These are phyloP conservation scores for Triticum urartu DNA, from an alignment of 176 grass and related monocot genomes.

Conservation along the genomic window DNA sequence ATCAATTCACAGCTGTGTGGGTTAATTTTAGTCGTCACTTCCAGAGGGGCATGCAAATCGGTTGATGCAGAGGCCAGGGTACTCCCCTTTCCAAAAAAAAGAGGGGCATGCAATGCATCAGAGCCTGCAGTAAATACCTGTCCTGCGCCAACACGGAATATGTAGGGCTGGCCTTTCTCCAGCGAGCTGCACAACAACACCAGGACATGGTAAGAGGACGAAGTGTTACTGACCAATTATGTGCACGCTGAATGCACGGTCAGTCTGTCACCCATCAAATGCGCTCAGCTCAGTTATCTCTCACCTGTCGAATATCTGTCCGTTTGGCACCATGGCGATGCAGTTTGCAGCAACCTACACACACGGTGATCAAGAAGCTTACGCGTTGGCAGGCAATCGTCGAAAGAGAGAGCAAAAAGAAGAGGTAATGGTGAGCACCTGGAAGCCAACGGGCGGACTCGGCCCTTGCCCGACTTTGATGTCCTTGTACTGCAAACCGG, in stretches of 20 bases:
- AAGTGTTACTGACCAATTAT: background rate
- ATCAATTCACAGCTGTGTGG: background rate
- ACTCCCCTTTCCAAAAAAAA: too few species aligned
- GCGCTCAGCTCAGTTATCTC: background rate
- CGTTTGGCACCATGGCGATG: slow-evolving; percentile 79
- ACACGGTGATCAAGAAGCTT: background rate
- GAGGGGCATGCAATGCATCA: background rate
- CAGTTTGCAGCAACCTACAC: slow-evolving; percentile 96
- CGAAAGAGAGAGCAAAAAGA: background rate
- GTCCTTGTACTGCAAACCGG: slow-evolving; percentile 89
- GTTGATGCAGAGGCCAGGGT: too few species aligned
- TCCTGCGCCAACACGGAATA: slow-evolving; percentile 84
- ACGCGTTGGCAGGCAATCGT: too few species aligned
- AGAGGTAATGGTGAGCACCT: slow-evolving; percentile 33
- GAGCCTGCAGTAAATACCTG: slow-evolving; percentile 50
- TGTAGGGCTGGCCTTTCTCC: slow-evolving; percentile 83
- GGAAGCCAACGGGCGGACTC: slow-evolving; percentile 82
- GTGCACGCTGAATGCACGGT: background rate
- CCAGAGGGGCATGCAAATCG: background rate
- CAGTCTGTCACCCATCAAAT: background rate
- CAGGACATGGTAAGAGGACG: background rate
- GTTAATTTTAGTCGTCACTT: background rate
- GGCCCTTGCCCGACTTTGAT: slow-evolving; percentile 78
- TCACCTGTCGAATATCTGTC: slow-evolving; percentile 96
- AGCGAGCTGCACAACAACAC: slow-evolving; percentile 56